These are phyloP conservation scores for Saccharum officinarum DNA, from an alignment of 176 grass and related monocot genomes.

Conservation along the genomic window DNA sequence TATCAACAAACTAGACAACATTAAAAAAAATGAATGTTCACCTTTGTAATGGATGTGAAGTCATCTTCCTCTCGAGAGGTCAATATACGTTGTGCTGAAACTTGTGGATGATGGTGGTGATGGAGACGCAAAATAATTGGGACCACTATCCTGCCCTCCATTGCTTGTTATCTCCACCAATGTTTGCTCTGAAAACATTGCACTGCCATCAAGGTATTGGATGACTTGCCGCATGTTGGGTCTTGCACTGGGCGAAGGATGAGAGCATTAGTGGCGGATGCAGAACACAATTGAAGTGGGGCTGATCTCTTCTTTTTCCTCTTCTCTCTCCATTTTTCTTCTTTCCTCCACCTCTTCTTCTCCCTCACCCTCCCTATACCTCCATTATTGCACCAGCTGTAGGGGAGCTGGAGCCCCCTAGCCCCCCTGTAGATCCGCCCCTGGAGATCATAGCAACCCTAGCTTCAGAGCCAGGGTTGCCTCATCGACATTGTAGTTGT, in stretches of 20 bases:
- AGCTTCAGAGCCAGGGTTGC: slow-evolving; percentile 38
- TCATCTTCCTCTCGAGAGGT: neutral
- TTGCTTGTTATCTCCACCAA: neutral
- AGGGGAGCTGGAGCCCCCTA: too few relatives aligned
- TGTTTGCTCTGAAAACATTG: too few relatives aligned
- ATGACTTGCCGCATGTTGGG: slow-evolving; percentile 36
- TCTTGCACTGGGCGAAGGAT: slow-evolving; percentile 19
- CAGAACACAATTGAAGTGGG: too few relatives aligned
- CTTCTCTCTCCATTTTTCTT: too few relatives aligned
- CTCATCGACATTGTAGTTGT: neutral
- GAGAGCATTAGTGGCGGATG: too few relatives aligned
- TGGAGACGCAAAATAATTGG: neutral
- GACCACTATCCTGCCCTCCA: neutral
- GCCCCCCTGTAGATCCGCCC: too few relatives aligned
- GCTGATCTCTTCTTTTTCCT: too few relatives aligned
- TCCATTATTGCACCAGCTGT: too few relatives aligned
- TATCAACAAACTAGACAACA: too few relatives aligned
- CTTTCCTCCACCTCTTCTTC: too few relatives aligned
- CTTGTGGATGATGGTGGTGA: neutral
- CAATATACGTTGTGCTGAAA: neutral
- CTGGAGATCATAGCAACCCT: slow-evolving; percentile 37
- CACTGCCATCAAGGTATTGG: slow-evolving; percentile 14
- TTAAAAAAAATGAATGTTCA: too few relatives aligned
- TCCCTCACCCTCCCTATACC: too few relatives aligned
- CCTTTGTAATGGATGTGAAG: neutral